Percentiles rank a stretch among this genome's conserved stretches.
Conservation (phyloP, 2,329 filamentous ascomycete species). For the Penicillium sclerotiorum region DNA sequence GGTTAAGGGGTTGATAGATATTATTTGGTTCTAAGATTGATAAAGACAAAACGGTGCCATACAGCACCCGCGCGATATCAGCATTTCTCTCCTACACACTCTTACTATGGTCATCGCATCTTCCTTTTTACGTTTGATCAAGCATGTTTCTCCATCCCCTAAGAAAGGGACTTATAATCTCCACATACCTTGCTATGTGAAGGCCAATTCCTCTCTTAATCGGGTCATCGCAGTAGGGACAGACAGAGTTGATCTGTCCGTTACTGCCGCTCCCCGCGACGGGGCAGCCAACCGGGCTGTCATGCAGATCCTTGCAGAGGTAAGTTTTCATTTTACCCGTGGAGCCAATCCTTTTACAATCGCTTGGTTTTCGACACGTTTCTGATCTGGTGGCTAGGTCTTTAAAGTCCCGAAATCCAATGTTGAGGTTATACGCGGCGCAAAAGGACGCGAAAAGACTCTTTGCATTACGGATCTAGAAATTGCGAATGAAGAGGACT, state of each 20-base stretch:
- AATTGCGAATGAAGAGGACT: conserved; percentile 35
- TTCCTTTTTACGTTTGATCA: conserved; percentile 17
- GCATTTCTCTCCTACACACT: not conserved
- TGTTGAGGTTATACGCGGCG: conserved; percentile 63
- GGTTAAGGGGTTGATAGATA: too few relatives aligned
- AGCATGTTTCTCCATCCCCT: conserved; percentile 4
- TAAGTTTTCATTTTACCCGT: conserved; percentile 30
- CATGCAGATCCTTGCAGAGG: conserved; percentile 63
- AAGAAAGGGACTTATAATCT: conserved; percentile 43
- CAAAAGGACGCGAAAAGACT: conserved; percentile 67
- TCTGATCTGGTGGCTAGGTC: conserved; percentile 42
- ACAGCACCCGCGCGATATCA: too few relatives aligned
- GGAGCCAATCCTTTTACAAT: not conserved
- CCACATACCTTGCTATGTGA: conserved; percentile 67
- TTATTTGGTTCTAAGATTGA: too few relatives aligned
- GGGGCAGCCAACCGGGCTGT: conserved; percentile 72
- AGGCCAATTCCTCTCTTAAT: conserved; percentile 64
- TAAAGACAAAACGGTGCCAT: not conserved
- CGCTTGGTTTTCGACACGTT: too few relatives aligned
- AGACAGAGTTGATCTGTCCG: conserved; percentile 64
- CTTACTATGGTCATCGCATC: conserved; percentile 10
- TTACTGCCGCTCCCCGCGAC: conserved; percentile 66
- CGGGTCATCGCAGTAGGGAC: conserved; percentile 61
- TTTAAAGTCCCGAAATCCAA: conserved; percentile 66
- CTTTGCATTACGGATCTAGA: conserved; percentile 41